Percentiles rank a stretch among this genome's conserved stretches.
Evolutionary conservation across 257 asterid genomes (phyloP).

Genomic region (Rauvolfia tetraphylla): DNA sequence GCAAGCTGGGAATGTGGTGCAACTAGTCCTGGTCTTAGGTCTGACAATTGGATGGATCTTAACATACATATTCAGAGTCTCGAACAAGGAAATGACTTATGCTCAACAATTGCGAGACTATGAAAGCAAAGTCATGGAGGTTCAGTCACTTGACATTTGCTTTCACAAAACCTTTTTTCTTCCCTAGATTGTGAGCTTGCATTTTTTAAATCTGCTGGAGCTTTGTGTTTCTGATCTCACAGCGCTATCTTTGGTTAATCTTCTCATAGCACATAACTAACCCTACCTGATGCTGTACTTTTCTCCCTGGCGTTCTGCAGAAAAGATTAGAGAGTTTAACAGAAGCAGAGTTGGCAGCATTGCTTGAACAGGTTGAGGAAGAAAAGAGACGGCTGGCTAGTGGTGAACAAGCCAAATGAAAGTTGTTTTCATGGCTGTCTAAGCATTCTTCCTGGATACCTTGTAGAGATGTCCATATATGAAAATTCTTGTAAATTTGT

Average conservation of each 20-base stretch:
- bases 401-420: constrained; percentile 45
- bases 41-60: constrained; percentile 94
- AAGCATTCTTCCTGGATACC: background rate
- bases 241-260: background rate
- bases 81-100: constrained; percentile 96
- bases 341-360: constrained; percentile 70
- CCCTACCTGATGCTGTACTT: background rate
- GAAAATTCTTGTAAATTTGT: too few species aligned
- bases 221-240: background rate
- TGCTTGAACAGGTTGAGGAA: constrained; percentile 91
- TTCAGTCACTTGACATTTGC: constrained; percentile 20
- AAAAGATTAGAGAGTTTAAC: constrained; percentile 91
- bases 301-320: constrained; percentile 33
- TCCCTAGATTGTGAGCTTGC: background rate
- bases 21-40: constrained; percentile 80
- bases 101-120: constrained; percentile 88
- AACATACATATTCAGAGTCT: constrained; percentile 88
- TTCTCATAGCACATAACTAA: background rate
- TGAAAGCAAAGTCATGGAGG: constrained; percentile 97
- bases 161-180: background rate
- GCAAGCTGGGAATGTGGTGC: constrained; percentile 95
- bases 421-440: background rate
- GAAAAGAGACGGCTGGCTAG: constrained; percentile 61
- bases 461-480: background rate
- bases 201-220: background rate